A percentile compares a stretch with the other conserved stretches of the same genome.
These are phyloP conservation scores for Boletus reticuloceps DNA, from an alignment of 768 basidiomycete genomes.

Conservation along the genomic window DNA sequence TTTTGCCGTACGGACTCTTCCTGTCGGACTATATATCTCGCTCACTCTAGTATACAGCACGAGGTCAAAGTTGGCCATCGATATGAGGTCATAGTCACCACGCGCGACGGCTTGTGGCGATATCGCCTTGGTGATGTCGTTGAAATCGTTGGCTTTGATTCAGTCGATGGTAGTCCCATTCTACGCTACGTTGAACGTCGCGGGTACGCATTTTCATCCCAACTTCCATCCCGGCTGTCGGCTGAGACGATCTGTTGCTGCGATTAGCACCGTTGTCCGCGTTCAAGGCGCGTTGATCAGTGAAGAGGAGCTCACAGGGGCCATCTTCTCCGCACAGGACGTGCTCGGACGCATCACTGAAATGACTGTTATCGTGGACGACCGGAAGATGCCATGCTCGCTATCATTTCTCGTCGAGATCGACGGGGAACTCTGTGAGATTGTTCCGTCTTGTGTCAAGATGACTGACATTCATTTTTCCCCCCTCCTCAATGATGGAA, in stretches of 20 bases:
- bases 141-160: conserved; percentile 16
- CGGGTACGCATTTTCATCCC: conserved; percentile 6
- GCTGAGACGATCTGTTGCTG: not conserved
- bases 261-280: conserved; percentile 5
- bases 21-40: not conserved
- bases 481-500: not conserved
- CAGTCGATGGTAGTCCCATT: conserved; percentile 18
- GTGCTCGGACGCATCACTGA: conserved; percentile 10
- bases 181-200: conserved; percentile 20
- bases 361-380: conserved; percentile 19
- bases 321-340: conserved; percentile 14
- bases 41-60: conserved; percentile 12
- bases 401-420: conserved; percentile 13
- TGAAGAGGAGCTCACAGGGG: conserved; percentile 12
- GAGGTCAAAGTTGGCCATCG: conserved; percentile 10
- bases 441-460: not conserved
- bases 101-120: conserved; percentile 23
- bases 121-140: conserved; percentile 24
- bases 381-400: not conserved
- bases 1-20: conserved; percentile 5
- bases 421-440: conserved; percentile 7
- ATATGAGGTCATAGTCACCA: conserved; percentile 20
- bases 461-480: not conserved
- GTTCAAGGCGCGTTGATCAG: not conserved
- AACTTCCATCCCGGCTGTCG: not conserved